phyloP scores from a whole-genome alignment of 2,329 filamentous ascomycete genomes.

The Alternaria burnsii region DNA sequence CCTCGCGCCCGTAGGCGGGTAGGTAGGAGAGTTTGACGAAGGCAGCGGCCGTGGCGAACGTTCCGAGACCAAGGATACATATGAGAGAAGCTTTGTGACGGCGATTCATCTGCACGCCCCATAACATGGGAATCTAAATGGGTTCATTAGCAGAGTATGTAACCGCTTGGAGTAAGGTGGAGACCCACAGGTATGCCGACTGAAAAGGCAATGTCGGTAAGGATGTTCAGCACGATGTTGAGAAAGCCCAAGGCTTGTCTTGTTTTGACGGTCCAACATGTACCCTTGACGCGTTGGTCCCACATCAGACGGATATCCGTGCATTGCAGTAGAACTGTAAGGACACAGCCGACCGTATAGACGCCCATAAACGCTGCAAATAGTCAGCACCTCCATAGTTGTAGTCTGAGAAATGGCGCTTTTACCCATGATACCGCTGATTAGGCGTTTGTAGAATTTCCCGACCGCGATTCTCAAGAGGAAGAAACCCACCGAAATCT shows the following conservation, averaged over 20 bases:
- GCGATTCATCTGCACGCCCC: conserved; percentile 49
- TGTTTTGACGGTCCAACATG: conserved; percentile 54
- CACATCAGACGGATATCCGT: conserved; percentile 57
- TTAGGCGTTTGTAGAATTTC: conserved; percentile 52
- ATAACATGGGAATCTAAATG: conserved; percentile 40
- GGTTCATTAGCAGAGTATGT: neutral
- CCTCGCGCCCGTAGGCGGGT: conserved; percentile 47
- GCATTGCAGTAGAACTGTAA: conserved; percentile 61
- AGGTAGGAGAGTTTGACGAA: conserved; percentile 53
- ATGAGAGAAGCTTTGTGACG: conserved; percentile 51
- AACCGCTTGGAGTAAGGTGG: neutral
- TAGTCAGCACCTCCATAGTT: neutral
- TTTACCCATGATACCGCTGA: conserved; percentile 56
- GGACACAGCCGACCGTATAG: conserved; percentile 56
- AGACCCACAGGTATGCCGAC: conserved; percentile 47
- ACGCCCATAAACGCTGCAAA: conserved; percentile 53
- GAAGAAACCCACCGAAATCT: conserved; percentile 60
- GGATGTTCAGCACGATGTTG: conserved; percentile 55
- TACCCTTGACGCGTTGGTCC: conserved; percentile 52
- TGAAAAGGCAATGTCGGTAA: conserved; percentile 55
- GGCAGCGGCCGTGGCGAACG: conserved; percentile 57
- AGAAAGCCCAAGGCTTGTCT: conserved; percentile 56
- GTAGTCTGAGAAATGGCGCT: too few relatives aligned
- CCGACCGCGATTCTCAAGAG: conserved; percentile 56
- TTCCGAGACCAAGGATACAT: conserved; percentile 54